These are phyloP conservation scores for Phytophthora pseudosyringae DNA, from an alignment of 352 stramenopile genomes.

Conservation along the genomic window DNA sequence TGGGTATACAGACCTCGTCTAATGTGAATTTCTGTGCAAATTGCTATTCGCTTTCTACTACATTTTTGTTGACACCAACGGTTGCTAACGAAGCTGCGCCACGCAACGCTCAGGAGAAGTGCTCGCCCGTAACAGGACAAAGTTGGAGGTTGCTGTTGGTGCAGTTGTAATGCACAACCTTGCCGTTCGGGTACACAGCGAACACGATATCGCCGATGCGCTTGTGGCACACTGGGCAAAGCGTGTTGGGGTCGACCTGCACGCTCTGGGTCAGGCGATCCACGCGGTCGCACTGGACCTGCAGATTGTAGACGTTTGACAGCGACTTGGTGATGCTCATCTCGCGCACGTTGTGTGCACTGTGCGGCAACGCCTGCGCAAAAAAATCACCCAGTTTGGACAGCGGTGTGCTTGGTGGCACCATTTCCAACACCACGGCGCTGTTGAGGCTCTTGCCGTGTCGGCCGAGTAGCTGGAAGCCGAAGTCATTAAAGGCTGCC, in stretches of 20 bases:
- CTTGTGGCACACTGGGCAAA: conserved; percentile 85
- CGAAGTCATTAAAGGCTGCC: conserved; percentile 79
- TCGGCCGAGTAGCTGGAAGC: conserved; percentile 75
- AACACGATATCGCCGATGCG: conserved; percentile 91
- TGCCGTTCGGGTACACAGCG: conserved; percentile 85
- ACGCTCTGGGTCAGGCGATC: conserved; percentile 80
- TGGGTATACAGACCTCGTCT: conserved; percentile 25
- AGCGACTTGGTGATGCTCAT: conserved; percentile 81
- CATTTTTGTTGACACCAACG: conserved; percentile 36
- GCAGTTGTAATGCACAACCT: conserved; percentile 91
- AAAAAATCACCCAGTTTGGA: conserved; percentile 89
- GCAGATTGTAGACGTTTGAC: conserved; percentile 91
- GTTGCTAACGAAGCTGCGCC: conserved; percentile 25
- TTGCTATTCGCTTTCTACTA: conserved; percentile 29
- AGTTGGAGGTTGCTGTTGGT: conserved; percentile 85
- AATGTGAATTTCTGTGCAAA: conserved; percentile 39
- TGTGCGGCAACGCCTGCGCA: conserved; percentile 78
- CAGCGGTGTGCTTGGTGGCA: conserved; percentile 73
- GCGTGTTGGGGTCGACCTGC: conserved; percentile 83
- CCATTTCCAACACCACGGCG: conserved; percentile 67
- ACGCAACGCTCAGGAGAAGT: conserved; percentile 59
- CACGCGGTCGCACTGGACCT: conserved; percentile 88
- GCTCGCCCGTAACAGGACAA: conserved; percentile 81
- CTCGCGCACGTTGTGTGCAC: conserved; percentile 84
- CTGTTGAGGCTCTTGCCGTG: conserved; percentile 85